phyloP scores from a whole-genome alignment of 345 rosid species.

The Limnanthes douglasii region DNA sequence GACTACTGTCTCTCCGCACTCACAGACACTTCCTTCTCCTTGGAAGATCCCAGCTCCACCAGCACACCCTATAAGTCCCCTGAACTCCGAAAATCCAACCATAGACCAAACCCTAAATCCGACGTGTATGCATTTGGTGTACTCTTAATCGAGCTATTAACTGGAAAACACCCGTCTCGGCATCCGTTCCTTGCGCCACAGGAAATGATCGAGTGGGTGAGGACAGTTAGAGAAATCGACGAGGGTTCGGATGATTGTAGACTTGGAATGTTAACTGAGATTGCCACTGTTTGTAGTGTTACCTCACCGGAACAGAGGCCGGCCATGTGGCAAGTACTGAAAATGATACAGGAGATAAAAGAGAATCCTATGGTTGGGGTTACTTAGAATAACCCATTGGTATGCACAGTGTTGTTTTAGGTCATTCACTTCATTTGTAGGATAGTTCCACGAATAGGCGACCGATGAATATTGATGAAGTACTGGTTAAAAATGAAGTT shows the following conservation, averaged over 20 bases:
- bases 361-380: constrained; percentile 37
- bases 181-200: constrained; percentile 69
- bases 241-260: constrained; percentile 34
- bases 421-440: too few species aligned
- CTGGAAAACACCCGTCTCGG: constrained; percentile 64
- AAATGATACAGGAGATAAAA: constrained; percentile 80
- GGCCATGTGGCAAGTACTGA: constrained; percentile 76
- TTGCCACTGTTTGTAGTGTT: constrained; percentile 70
- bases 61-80: constrained; percentile 67
- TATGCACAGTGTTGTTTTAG: too few species aligned
- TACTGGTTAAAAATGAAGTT: too few species aligned
- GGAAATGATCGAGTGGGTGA: constrained; percentile 79
- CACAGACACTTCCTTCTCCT: constrained; percentile 31
- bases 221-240: constrained; percentile 46
- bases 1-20: constrained; percentile 67
- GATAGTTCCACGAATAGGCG: too few species aligned
- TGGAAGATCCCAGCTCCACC: constrained; percentile 53
- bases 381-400: too few species aligned
- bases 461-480: too few species aligned
- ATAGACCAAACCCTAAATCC: constrained; percentile 35
- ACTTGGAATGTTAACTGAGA: constrained; percentile 73
- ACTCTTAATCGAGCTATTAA: constrained; percentile 64
- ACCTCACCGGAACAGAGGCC: constrained; percentile 91
- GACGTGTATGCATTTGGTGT: constrained; percentile 88
- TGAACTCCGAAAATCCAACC: constrained; percentile 51